Evolutionary conservation across 2,329 filamentous ascomycete species (phyloP).

Genomic region (Meredithiella fracta): DNA sequence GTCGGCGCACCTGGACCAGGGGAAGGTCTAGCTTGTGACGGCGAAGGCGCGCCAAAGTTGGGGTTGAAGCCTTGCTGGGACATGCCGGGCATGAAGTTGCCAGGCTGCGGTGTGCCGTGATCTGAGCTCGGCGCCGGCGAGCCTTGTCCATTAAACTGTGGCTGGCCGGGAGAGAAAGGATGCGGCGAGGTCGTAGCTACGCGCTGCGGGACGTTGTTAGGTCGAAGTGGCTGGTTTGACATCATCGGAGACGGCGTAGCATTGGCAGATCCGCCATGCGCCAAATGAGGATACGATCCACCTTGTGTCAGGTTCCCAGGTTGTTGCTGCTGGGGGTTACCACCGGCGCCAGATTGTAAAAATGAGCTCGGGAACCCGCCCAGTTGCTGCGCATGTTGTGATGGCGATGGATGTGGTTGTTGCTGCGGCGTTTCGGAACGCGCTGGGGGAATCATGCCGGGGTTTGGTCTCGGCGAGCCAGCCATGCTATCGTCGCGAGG

Average conservation of each 20-base stretch:
- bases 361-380: background rate
- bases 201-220: slow-evolving; percentile 55
- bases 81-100: slow-evolving; percentile 48
- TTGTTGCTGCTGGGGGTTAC: slow-evolving; percentile 1
- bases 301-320: slow-evolving; percentile 24
- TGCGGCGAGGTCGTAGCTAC: slow-evolving; percentile 88
- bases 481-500: slow-evolving; percentile 71
- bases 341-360: background rate
- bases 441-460: slow-evolving; percentile 59
- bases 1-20: slow-evolving; percentile 37
- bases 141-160: slow-evolving; percentile 54
- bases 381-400: background rate
- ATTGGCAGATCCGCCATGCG: slow-evolving; percentile 63
- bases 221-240: slow-evolving; percentile 63
- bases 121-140: slow-evolving; percentile 59
- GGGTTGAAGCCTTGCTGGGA: slow-evolving; percentile 35
- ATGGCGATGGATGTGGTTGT: slow-evolving; percentile 19
- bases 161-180: slow-evolving; percentile 64
- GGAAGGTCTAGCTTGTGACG: slow-evolving; percentile 38
- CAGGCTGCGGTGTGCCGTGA: slow-evolving; percentile 59
- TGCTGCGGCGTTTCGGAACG: slow-evolving; percentile 83
- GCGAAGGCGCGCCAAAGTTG: slow-evolving; percentile 37
- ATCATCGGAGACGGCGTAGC: slow-evolving; percentile 88
- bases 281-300: slow-evolving; percentile 67
- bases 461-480: slow-evolving; percentile 62